Conservation (phyloP, 768 basidiomycete species). For the Mycena epipterygia region DNA sequence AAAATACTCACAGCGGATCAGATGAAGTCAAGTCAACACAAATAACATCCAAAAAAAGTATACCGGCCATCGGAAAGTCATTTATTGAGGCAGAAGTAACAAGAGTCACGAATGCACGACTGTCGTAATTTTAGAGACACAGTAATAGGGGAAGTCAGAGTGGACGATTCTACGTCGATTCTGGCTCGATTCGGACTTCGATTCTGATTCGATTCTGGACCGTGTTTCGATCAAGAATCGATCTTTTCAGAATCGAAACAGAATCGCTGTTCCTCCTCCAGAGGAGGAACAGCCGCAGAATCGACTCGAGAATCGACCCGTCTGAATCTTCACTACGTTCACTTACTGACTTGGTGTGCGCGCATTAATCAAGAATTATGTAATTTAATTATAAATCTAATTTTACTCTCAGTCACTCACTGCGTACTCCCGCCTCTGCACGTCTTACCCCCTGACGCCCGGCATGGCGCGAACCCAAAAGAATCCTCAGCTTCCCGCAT, state of each 20-base stretch:
- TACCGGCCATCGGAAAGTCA: too few relatives aligned
- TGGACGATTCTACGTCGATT: too few relatives aligned
- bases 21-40: too few relatives aligned
- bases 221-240: background rate
- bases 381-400: conserved; percentile 1
- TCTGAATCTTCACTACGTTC: too few relatives aligned
- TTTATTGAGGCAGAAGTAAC: too few relatives aligned
- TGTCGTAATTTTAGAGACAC: too few relatives aligned
- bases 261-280: conserved; percentile 11
- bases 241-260: background rate
- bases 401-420: too few relatives aligned
- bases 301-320: background rate
- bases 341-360: background rate
- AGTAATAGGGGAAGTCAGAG: conserved; percentile 23
- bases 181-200: too few relatives aligned
- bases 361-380: background rate
- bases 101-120: too few relatives aligned
- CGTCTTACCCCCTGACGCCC: background rate
- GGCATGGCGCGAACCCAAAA: background rate
- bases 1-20: too few relatives aligned
- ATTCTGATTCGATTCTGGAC: background rate
- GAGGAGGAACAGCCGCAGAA: conserved; percentile 3
- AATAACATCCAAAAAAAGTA: too few relatives aligned
- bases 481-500: too few relatives aligned
- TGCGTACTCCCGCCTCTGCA: background rate